Base-by-base conservation (phyloP, 495 filamentous ascomycete genomes). In the Paragyromitra xinjiangensis region DNA sequence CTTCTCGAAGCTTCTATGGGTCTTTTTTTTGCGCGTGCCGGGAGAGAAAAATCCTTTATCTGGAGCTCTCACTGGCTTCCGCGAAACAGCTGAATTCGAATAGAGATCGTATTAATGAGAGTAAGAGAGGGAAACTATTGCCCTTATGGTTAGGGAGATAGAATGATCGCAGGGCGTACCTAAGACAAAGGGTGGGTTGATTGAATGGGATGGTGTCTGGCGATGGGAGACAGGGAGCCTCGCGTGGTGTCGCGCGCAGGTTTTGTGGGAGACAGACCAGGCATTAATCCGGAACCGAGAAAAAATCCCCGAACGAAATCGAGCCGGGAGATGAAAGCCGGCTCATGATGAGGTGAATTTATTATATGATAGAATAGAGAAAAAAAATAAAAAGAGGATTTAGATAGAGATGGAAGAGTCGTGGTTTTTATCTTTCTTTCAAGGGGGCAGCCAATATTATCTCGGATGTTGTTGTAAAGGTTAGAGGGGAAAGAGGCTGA, bases 1-100 rank as follows among this genome's bases (percentile, higher is more conserved):
- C 42, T 71, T 71, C 68, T 62, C 56, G 68, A 71, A 71, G 44
- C 73, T 76, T 72, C 61, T 56, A 69, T 50, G 59, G 50, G 44
- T 40, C 58, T 16, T 24, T 71, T 24, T 71, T 34, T 48, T 67
- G 70, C 69, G 69, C 69, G 69, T 67, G 6, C 11, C 26, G 45
- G 34, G 19, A 40, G 53, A 39, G 26, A 55, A 64, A 40, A 50
- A 72, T 42, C 14, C 39, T 50, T 64, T 55, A 29, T 53, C 53
- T 69, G 24, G 34, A 61, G 53, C 40, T 61, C 58, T 8, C 56
- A 3, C 24, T 40, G 14, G 8, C 39, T 34, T 61, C 19, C 22
- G 29, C 22, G 56, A 45, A 58, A 64, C 40, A 11, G 55, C n/a
- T 24, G 56, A 6, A 24, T 24, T 29, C 44, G 19, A 62, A 37